phyloP scores from a whole-genome alignment of 1,284 basidiomycete species.

The Rhodotorula glutinis region DNA sequence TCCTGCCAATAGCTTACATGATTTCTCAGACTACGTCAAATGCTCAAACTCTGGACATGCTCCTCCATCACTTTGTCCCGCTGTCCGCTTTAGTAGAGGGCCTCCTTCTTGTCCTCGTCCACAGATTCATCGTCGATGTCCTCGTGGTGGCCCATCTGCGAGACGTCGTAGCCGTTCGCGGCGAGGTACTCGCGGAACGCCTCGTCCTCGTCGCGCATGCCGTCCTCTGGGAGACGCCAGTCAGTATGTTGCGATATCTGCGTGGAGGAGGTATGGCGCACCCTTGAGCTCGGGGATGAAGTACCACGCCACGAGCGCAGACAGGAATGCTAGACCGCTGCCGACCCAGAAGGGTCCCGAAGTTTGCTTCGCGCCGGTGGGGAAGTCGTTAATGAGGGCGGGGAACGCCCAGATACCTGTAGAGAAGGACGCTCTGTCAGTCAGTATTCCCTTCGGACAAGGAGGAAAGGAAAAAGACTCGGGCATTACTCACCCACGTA shows the following conservation, averaged over 20 bases:
- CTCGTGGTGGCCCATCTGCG: background rate
- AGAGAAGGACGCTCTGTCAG: too few relatives aligned
- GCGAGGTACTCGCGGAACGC: conserved; percentile 5
- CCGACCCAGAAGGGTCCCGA: conserved; percentile 46
- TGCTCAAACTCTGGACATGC: too few relatives aligned
- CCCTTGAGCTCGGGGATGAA: conserved; percentile 69
- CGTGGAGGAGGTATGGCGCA: conserved; percentile 38
- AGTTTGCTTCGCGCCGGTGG: conserved; percentile 39
- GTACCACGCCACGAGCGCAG: conserved; percentile 68
- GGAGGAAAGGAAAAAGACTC: too few relatives aligned
- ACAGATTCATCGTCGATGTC: conserved; percentile 4
- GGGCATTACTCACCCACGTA: too few relatives aligned
- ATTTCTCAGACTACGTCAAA: too few relatives aligned
- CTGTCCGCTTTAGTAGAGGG: background rate
- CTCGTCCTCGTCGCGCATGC: background rate
- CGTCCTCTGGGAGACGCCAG: background rate
- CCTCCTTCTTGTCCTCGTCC: conserved; percentile 12
- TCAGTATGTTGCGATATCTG: background rate
- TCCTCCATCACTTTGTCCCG: too few relatives aligned
- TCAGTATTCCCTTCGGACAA: too few relatives aligned
- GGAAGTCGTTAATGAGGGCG: conserved; percentile 32
- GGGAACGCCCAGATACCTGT: conserved; percentile 27
- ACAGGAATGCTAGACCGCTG: conserved; percentile 59
- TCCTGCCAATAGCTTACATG: too few relatives aligned
- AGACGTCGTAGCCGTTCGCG: conserved; percentile 25